phyloP scores from a whole-genome alignment of 2,329 filamentous ascomycete species.

The Dothiorella sarmentorum region DNA sequence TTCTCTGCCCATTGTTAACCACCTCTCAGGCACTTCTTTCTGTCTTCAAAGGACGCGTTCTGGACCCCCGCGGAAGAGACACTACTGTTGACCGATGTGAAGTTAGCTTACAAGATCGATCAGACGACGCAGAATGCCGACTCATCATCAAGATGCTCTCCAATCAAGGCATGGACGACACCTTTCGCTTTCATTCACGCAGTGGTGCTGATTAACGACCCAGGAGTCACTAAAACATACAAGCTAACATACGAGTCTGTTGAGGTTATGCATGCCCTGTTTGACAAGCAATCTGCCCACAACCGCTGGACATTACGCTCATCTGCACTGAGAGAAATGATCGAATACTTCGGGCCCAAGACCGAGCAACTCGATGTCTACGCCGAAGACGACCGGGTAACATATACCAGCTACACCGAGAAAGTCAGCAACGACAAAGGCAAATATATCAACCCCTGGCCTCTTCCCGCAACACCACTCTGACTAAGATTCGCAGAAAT shows the following conservation, averaged over 20 bases:
- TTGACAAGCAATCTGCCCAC: constrained; percentile 61
- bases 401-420: constrained; percentile 79
- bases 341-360: constrained; percentile 76
- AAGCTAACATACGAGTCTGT: constrained; percentile 70
- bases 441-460: constrained; percentile 25
- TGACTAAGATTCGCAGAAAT: constrained; percentile 54
- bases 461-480: neutral
- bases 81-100: constrained; percentile 72
- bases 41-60: constrained; percentile 66
- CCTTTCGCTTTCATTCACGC: neutral
- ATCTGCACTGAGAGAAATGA: constrained; percentile 67
- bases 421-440: constrained; percentile 68
- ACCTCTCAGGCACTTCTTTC: constrained; percentile 54
- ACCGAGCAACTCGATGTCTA: constrained; percentile 80
- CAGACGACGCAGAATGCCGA: constrained; percentile 64
- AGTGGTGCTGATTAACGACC: neutral
- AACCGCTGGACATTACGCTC: constrained; percentile 73
- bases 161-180: constrained; percentile 56
- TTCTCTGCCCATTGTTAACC: neutral
- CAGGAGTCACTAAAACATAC: constrained; percentile 72
- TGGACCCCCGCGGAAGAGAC: constrained; percentile 63
- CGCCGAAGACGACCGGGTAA: constrained; percentile 64
- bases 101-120: constrained; percentile 68
- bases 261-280: constrained; percentile 73
- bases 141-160: constrained; percentile 72